These are phyloP conservation scores for Volvariella volvacea DNA, from an alignment of 1,284 basidiomycete species.

Conservation along the genomic window DNA sequence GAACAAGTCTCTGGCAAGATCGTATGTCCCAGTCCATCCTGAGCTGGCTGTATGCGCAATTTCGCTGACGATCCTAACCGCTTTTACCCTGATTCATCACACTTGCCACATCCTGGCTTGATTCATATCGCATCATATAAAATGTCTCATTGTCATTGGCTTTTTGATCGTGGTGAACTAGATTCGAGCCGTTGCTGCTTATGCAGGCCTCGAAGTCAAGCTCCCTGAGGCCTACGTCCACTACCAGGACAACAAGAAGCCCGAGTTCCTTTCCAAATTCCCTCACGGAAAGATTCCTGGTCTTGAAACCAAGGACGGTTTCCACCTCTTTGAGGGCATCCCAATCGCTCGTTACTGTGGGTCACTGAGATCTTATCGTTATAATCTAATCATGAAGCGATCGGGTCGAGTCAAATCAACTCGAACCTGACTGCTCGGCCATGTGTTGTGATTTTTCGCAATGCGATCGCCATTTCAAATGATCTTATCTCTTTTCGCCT, in stretches of 20 bases:
- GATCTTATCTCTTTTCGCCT: not conserved
- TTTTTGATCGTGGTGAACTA: constrained; percentile 21
- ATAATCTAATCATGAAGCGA: constrained; percentile 17
- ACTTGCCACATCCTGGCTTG: not conserved
- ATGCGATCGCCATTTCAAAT: constrained; percentile 1
- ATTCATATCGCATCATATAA: not conserved
- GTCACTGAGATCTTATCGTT: constrained; percentile 32
- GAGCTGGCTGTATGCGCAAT: not conserved
- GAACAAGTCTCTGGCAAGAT: constrained; percentile 36
- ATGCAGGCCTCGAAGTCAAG: constrained; percentile 65
- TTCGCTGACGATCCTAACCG: constrained; percentile 1
- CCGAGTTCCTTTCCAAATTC: constrained; percentile 77
- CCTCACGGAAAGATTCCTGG: constrained; percentile 83
- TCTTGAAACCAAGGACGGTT: constrained; percentile 73
- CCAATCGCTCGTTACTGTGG: constrained; percentile 88
- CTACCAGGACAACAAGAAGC: constrained; percentile 70
- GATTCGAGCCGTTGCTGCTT: constrained; percentile 70
- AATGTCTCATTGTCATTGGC: not conserved
- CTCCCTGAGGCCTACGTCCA: constrained; percentile 52
- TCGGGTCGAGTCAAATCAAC: no score
- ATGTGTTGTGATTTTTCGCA: not conserved
- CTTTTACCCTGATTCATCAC: not conserved
- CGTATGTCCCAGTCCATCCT: constrained; percentile 28
- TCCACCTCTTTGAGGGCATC: constrained; percentile 72
- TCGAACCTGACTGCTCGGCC: no score